phyloP scores from a whole-genome alignment of 805 yeast species.

The Saccharomycopsis babjevae region DNA sequence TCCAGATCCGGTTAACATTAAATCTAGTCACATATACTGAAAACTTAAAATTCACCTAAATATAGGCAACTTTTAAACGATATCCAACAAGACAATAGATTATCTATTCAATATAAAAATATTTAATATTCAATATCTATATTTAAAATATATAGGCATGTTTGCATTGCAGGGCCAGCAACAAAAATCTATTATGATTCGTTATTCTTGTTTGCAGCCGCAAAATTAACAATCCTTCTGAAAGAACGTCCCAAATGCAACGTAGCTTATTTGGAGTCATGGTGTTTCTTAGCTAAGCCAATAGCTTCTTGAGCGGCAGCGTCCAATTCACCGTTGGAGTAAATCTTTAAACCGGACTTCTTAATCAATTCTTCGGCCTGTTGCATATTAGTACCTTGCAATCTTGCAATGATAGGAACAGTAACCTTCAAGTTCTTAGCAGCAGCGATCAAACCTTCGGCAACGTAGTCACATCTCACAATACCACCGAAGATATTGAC shows the following conservation, averaged over 20 bases:
- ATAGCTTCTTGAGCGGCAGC: slow-evolving; percentile 96
- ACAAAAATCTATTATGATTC: not conserved
- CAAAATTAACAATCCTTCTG: too few species aligned
- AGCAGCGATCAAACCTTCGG: slow-evolving; percentile 93
- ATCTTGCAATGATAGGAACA: slow-evolving; percentile 94
- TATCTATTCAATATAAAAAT: not conserved
- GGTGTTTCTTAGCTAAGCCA: slow-evolving; percentile 37
- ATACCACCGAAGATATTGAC: slow-evolving; percentile 99
- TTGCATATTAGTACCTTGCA: slow-evolving; percentile 94
- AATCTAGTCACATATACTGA: too few species aligned
- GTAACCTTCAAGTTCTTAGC: slow-evolving; percentile 82
- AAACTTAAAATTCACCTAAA: too few species aligned
- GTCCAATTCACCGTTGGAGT: slow-evolving; percentile 85
- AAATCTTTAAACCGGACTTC: slow-evolving; percentile 87
- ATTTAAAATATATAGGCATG: not conserved
- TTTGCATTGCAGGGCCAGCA: not conserved
- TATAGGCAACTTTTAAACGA: too few species aligned
- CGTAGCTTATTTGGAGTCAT: not conserved
- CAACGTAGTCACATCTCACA: slow-evolving; percentile 98
- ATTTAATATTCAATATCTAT: not conserved
- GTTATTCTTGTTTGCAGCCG: too few species aligned
- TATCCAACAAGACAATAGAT: not conserved
- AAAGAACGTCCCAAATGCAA: too few species aligned
- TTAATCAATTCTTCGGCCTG: slow-evolving; percentile 79
- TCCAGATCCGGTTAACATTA: too few species aligned